Evolutionary conservation across 2,329 filamentous ascomycete species (phyloP), one percentile per base, ranked within the genome.

Genomic region (Westerdykella sp.): DNA sequence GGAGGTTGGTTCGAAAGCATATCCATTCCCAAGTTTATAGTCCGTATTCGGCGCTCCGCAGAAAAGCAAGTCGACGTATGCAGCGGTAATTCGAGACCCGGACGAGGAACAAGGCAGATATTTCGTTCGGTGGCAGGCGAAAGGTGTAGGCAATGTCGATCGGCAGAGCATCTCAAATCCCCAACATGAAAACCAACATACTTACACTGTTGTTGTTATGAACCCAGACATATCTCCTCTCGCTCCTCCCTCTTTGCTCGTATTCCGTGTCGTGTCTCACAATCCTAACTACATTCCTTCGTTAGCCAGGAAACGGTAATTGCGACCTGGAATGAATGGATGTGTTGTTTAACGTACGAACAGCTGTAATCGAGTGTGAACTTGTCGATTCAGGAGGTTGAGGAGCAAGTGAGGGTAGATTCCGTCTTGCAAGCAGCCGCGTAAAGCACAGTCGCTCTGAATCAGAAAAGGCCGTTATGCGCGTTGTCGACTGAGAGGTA

Each of bases 171-270:
- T 53, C 7, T 12, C 25, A 28, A 28, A 28, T 12, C 18, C 18
- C 18, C 18, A 21, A 21, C 18, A 21, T 21, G 9, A 7, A 28
- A 28, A 28, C 25, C 7, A 43, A 28, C 57, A 59, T 51, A 85
- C 83, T 72, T 75, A 87, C 84, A 87, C 85, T 66, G 85, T 85
- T 66, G 85, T 89, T 56, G 83, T 87, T 63, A 89, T 84, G 72
- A 89, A 86, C 54, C 84, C 85, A 64, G 83, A 79, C 85, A 87
- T 88, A 56, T 60, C 25, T 28, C 25, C 25, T 73, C 23, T 37
- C 32, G 41, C 47, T 45, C 43, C 42, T 18, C 38, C 43, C 46
- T 62, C 57, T 51, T 49, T 25, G 40, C 45, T 46, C 30, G 49
- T 50, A 44, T 48, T 45, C 46, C 44, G 51, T 45, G 48, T 44